phyloP scores from a whole-genome alignment of 169 alveolate genomes.

The Eimeria praecox region DNA sequence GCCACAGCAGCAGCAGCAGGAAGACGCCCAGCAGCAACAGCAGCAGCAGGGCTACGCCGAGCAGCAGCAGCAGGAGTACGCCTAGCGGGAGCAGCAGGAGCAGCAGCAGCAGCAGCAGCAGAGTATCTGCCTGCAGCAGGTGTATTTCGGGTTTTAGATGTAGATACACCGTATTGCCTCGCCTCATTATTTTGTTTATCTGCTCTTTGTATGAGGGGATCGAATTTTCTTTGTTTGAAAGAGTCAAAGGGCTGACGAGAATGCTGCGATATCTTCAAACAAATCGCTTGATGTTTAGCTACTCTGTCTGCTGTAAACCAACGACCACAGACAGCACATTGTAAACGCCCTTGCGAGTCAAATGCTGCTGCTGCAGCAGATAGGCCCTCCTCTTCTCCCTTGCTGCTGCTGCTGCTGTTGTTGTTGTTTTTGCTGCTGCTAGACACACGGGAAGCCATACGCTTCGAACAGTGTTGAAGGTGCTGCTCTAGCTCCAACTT shows the following conservation, averaged over 20 bases:
- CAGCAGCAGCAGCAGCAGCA: neutral
- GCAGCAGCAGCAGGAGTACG: neutral
- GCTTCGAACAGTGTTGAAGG: constrained; percentile 43
- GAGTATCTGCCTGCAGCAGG: neutral
- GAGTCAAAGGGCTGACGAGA: constrained; percentile 69
- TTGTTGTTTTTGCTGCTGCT: neutral
- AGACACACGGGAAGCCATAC: neutral
- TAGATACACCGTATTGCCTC: neutral
- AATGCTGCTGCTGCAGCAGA: constrained; percentile 18
- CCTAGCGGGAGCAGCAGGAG: neutral
- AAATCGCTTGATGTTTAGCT: constrained; percentile 70
- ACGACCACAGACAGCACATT: constrained; percentile 71
- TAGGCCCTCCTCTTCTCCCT: neutral
- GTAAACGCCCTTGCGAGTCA: constrained; percentile 69
- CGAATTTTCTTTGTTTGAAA: constrained; percentile 72
- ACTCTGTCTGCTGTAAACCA: constrained; percentile 76
- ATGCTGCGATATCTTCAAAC: neutral
- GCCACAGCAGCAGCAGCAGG: neutral
- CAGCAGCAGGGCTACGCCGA: neutral
- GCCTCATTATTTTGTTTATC: neutral
- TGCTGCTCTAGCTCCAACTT: constrained; percentile 69
- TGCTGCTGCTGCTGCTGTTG: neutral
- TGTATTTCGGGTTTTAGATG: neutral
- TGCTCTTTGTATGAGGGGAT: constrained; percentile 59
- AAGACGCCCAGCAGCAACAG: neutral